These are phyloP conservation scores for Kregervanrija fluxuum DNA, from an alignment of 805 yeast genomes.

Conservation along the genomic window DNA sequence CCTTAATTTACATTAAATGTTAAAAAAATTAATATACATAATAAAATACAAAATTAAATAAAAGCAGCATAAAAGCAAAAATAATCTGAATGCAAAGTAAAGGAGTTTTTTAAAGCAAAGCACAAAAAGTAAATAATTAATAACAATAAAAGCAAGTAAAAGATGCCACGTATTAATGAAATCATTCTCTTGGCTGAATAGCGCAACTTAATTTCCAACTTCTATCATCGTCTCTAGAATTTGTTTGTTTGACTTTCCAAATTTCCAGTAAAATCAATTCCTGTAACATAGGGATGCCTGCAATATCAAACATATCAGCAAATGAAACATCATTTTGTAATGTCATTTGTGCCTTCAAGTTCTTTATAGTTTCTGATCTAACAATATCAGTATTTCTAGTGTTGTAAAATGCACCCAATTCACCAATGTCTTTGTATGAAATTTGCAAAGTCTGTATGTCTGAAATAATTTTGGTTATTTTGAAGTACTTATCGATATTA, in stretches of 20 bases:
- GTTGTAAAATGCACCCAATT: slow-evolving; percentile 22
- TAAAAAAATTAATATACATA: background rate
- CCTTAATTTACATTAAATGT: slow-evolving; percentile 2
- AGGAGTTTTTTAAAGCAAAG: background rate
- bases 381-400: slow-evolving; percentile 18
- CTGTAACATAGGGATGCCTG: slow-evolving; percentile 37
- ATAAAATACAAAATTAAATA: background rate
- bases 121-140: background rate
- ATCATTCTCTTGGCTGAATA: slow-evolving; percentile 39
- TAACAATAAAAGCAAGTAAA: background rate
- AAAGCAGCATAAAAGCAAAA: no score
- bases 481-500: slow-evolving; percentile 67
- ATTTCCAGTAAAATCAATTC: slow-evolving; percentile 60
- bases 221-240: slow-evolving; percentile 55
- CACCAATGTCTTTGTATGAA: slow-evolving; percentile 37
- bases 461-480: slow-evolving; percentile 57
- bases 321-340: slow-evolving; percentile 13
- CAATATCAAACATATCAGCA: slow-evolving; percentile 31
- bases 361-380: slow-evolving; percentile 25
- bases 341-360: slow-evolving; percentile 15
- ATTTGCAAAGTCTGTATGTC: slow-evolving; percentile 65
- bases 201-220: slow-evolving; percentile 66
- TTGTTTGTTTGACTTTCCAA: slow-evolving; percentile 61
- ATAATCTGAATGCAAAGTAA: background rate
- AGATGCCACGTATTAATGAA: slow-evolving; percentile 7